Evolutionary conservation across 345 rosid genomes (phyloP), one percentile per base, ranked within the genome.

Genomic region (Aegle marmelos): DNA sequence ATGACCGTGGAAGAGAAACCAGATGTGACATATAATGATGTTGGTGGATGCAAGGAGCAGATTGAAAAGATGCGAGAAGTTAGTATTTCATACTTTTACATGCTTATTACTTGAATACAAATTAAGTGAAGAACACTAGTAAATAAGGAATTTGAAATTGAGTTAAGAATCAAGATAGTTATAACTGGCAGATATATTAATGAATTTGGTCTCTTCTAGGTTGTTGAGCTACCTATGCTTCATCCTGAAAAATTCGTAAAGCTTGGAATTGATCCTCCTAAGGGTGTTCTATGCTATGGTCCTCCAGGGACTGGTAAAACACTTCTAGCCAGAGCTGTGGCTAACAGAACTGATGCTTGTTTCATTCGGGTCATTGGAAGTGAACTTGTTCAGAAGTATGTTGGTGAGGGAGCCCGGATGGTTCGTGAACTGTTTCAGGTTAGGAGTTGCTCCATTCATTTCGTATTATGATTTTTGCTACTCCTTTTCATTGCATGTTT

Each of bases 1-100:
- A 95, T 95, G 99, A 95, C 97, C 0, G 99, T 95, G 5, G 99
- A 95, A 86, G 99, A 95, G 85, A 95, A 95, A 75, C 99, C 98
- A 27, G 99, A 95, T 82, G 98, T 95, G 36, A 95, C 99, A 17
- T 93, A 95, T 79, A 93, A 93, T 83, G 99, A 95, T 84, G 99
- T 93, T 72, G 99, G 98, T 62, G 97, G 99, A 66, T 95, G 99
- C 78, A 95, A 95, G 84, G 99, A 95, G 84, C 98, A 95, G 78
- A 95, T 95, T 81, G 98, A 95, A 79, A 95, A 86, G 87, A 95
- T 95, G 98, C 80, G 98, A 76, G 98, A 95, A 85, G 98, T 95
- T 75, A 34, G 90, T 83, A 24, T 59, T 25, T 36, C 9, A 31
- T 54, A 74, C 39, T 72, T 30, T 17, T 50, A 22, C 66, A 19